Conservation (phyloP, 371 early-diverging fungal genomes). For the Capniomyces stellatus region DNA sequence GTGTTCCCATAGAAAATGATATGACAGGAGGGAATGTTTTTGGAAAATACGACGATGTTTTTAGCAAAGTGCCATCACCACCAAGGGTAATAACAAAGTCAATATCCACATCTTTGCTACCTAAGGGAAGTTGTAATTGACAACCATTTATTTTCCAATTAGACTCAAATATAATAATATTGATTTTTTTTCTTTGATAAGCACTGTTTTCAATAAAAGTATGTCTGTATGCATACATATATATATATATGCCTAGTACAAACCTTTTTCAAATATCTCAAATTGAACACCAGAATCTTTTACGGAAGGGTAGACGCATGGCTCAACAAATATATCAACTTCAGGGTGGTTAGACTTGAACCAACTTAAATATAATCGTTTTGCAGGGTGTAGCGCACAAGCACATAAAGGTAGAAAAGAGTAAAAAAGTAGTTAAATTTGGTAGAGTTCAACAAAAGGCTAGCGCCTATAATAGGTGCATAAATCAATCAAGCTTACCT, state of each 20-base stretch:
- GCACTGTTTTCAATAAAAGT: not conserved
- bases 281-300: not conserved
- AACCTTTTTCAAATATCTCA: not conserved
- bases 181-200: not conserved
- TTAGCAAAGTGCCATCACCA: constrained; percentile 92
- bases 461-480: not conserved
- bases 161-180: not conserved
- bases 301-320: not conserved
- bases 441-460: not conserved
- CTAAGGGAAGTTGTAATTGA: too few relatives aligned
- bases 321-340: not conserved
- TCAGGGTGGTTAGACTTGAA: not conserved
- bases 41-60: constrained; percentile 67
- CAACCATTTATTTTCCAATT: too few relatives aligned
- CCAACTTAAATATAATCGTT: not conserved
- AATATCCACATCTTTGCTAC: constrained; percentile 10
- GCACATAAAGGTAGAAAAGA: not conserved
- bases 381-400: not conserved
- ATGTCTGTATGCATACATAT: not conserved
- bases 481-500: not conserved
- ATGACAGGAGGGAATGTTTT: constrained; percentile 69
- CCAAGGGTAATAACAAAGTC: constrained; percentile 87
- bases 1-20: constrained; percentile 78
- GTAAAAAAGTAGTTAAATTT: not conserved
- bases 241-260: not conserved